Percentiles rank a stretch among this genome's conserved stretches.
phyloP scores from a whole-genome alignment of 2,329 filamentous ascomycete species.

The Penicillium decumbens region DNA sequence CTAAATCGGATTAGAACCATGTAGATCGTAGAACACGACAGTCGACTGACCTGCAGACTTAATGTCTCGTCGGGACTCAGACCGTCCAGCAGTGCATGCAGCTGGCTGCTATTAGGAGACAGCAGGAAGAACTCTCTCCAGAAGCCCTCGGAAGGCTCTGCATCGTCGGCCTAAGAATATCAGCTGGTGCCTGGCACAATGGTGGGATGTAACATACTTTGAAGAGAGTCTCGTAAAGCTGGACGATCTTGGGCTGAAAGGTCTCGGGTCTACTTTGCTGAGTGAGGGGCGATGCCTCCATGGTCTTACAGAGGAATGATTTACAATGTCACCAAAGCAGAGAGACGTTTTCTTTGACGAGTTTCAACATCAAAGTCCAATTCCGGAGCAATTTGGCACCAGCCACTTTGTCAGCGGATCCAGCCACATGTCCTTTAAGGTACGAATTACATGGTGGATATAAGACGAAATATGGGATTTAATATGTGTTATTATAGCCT shows the following conservation, averaged over 20 bases:
- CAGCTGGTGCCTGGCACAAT: conserved; percentile 5
- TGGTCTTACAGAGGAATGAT: conserved; percentile 38
- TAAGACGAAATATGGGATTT: neutral
- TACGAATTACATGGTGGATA: neutral
- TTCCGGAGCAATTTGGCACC: conserved; percentile 11
- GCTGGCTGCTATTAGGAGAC: conserved; percentile 65
- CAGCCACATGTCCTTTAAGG: conserved; percentile 26
- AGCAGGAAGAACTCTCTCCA: conserved; percentile 95
- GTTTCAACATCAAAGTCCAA: conserved; percentile 7
- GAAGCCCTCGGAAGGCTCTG: conserved; percentile 78
- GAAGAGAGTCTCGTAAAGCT: conserved; percentile 82
- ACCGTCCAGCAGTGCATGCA: conserved; percentile 65
- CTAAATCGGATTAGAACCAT: conserved; percentile 28
- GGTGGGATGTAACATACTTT: conserved; percentile 39
- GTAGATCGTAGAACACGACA: conserved; percentile 13
- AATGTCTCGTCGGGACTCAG: conserved; percentile 71
- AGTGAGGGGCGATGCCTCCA: conserved; percentile 90
- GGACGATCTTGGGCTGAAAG: conserved; percentile 90
- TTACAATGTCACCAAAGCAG: conserved; percentile 16
- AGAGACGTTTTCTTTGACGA: conserved; percentile 4
- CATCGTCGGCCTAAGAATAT: conserved; percentile 56
- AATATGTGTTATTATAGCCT: neutral
- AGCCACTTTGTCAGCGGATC: conserved; percentile 29
- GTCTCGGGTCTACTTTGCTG: conserved; percentile 84
- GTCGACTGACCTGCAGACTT: conserved; percentile 58